Conservation (phyloP, 2,329 filamentous ascomycete genomes). For the Grosmannia clavigera region DNA sequence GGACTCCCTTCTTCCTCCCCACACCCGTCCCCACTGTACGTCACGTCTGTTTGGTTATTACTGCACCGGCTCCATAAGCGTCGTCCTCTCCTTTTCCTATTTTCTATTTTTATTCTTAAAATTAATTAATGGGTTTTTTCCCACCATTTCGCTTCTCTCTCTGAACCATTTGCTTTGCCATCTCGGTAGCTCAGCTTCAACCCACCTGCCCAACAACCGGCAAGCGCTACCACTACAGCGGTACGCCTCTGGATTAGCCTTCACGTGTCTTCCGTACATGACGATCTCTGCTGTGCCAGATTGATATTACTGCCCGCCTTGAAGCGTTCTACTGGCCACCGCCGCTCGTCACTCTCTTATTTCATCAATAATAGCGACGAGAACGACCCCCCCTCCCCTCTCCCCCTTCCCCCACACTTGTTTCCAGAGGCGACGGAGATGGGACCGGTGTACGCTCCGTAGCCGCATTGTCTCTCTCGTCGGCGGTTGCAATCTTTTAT, state of each 20-base stretch:
- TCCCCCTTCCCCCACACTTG: not conserved
- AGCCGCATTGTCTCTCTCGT: not conserved
- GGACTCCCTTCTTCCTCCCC: not conserved
- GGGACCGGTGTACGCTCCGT: not conserved
- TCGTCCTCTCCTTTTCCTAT: not conserved
- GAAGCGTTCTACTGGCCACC: not conserved
- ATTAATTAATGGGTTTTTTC: not conserved
- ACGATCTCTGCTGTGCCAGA: not conserved
- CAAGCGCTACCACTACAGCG: not conserved
- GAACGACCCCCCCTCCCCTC: not conserved
- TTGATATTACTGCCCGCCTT: not conserved
- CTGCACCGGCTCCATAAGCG: not conserved
- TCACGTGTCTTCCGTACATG: not conserved
- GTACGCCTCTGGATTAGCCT: not conserved
- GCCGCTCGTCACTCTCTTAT: not conserved
- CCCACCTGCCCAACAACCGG: not conserved
- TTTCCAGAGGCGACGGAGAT: not conserved
- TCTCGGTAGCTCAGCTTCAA: not conserved
- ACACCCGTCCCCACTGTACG: conserved; percentile 1
- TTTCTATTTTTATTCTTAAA: not conserved
- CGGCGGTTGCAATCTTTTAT: not conserved
- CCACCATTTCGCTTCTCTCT: not conserved
- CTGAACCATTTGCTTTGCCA: not conserved
- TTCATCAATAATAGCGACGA: not conserved
- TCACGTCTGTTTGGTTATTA: not conserved